Percentiles rank a stretch among this genome's conserved stretches.
Evolutionary conservation across 2,329 filamentous ascomycete species (phyloP).

Genomic region (Teratosphaeria gauchensis): DNA sequence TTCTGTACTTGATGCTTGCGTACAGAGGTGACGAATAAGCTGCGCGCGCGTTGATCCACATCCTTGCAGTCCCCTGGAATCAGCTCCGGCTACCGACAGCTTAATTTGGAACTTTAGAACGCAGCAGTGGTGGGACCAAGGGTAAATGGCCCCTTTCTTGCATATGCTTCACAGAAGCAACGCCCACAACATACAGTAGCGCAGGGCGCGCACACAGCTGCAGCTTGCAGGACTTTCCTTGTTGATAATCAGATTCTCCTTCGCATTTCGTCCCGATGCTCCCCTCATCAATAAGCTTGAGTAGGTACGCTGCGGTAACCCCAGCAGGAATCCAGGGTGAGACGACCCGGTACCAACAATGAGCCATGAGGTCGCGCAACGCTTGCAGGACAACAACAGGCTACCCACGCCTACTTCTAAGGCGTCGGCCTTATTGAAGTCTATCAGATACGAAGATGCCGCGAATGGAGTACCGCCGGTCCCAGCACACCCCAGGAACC

Average conservation of each 20-base stretch:
- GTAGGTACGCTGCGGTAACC: not conserved
- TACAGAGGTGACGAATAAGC: not conserved
- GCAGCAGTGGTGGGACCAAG: not conserved
- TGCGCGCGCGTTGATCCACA: not conserved
- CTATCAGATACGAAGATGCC: conserved; percentile 12
- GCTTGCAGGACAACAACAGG: not conserved
- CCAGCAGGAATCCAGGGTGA: not conserved
- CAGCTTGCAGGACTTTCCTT: not conserved
- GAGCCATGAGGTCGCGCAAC: conserved; percentile 1
- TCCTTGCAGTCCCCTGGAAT: not conserved
- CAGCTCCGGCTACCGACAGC: not conserved
- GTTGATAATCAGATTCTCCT: not conserved
- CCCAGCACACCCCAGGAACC: conserved; percentile 4
- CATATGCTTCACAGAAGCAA: not conserved
- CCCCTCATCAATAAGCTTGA: not conserved
- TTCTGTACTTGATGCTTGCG: not conserved
- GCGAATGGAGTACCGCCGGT: conserved; percentile 7
- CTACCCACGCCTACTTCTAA: not conserved
- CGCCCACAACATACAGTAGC: not conserved
- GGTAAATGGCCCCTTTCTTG: not conserved
- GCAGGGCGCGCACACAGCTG: not conserved
- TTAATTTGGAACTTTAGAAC: not conserved
- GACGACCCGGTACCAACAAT: not conserved
- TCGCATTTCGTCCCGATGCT: not conserved
- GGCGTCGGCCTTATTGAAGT: conserved; percentile 3